Evolutionary conservation across 805 yeast species (phyloP), one percentile per base, ranked within the genome.

Genomic region (Lipomyces oligophaga): DNA sequence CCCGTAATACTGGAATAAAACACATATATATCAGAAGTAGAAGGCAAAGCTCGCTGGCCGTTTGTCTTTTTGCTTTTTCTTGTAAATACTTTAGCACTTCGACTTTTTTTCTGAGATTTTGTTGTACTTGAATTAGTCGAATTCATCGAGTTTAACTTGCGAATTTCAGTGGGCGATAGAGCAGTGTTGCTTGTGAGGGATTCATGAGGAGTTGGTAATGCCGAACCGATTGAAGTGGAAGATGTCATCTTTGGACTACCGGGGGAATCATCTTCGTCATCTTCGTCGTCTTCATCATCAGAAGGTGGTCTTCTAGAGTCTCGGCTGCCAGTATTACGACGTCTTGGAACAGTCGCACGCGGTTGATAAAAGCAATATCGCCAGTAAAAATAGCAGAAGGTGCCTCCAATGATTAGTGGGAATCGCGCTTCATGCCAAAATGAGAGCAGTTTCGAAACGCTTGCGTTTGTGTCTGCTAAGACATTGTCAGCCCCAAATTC

Each of bases 1-100:
- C 96, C 96, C 3, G 95, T 89, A 48, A 88, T 68, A 0, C 96
- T 83, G 6, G 96, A 82, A 65, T 84, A 88, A 58, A 88, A 85
- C 2, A 88, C 76, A 48, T 41, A 36, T 24, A 53, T 38, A n/a
- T 47, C 47, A 10, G 56, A 41, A 7, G 39, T 11, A 11, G 43
- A 5, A 5, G 44, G 25, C 5, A 32, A 43, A 2, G 8, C 19
- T 20, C 16, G 42, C 15, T 32, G 36, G 11, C 25, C 40, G 4
- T 15, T 22, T 10, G 20, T 11, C 25, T 35, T 27, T 34, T 27
- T 32, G 3, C 43, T 34, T 10, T 30, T 31, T 11, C 51, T 43
- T 3, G 50, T 45, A 18, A 50, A 45, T 13, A 50, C 52, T 31
- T 41, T 50, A 10, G 38, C 48, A 1, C 36, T 18, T 38, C 54